phyloP scores from a whole-genome alignment of 164 flowering plant species.

The Stephania yunnanensis region DNA sequence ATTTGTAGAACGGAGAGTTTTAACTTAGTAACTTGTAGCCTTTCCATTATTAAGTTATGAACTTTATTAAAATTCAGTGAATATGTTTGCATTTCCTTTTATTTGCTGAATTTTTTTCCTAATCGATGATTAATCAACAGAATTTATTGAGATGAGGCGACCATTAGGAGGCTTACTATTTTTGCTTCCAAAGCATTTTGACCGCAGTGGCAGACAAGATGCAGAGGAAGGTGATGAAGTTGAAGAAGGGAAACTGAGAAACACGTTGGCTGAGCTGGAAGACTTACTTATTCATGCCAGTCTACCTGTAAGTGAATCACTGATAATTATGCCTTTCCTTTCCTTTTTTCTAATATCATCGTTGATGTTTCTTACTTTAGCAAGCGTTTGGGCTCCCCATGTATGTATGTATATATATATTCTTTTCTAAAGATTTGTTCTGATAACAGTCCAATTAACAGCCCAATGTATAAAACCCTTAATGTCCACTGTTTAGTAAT shows the following conservation, averaged over 20 bases:
- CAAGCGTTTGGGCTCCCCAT: too few species aligned
- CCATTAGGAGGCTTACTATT: slow-evolving; percentile 77
- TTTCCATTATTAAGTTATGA: background rate
- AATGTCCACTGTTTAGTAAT: background rate
- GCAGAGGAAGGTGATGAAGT: slow-evolving; percentile 19
- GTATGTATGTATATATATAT: background rate
- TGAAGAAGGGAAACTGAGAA: slow-evolving; percentile 24
- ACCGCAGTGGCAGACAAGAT: slow-evolving; percentile 27
- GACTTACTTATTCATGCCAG: slow-evolving; percentile 58
- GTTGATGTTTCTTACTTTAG: background rate
- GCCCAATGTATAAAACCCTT: background rate
- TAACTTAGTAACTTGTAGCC: too few species aligned
- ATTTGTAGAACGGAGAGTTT: too few species aligned
- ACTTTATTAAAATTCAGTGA: background rate
- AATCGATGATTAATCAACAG: slow-evolving; percentile 30
- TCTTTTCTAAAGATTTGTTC: background rate
- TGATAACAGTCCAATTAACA: background rate
- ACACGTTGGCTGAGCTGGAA: slow-evolving; percentile 51
- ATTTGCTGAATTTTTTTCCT: background rate
- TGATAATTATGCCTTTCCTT: background rate
- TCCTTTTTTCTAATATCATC: background rate
- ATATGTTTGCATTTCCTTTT: background rate
- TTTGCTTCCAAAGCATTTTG: slow-evolving; percentile 60
- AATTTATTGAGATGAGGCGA: slow-evolving; percentile 44
- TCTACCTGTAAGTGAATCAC: slow-evolving; percentile 63